Conservation (phyloP, 306 rosid genomes). For the Astragalus glycyphyllos region DNA sequence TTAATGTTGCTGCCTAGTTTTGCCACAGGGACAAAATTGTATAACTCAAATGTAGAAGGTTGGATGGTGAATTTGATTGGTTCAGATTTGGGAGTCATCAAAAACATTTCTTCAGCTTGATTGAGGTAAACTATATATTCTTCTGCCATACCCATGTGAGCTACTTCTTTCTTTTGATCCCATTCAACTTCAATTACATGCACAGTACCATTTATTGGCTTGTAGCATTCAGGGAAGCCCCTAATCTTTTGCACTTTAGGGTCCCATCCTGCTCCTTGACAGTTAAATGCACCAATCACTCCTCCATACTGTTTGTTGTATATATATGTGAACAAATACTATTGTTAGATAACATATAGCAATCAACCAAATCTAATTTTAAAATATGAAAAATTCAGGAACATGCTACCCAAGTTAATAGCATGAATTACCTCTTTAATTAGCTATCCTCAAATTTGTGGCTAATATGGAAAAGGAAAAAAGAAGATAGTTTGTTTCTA, state of each 20-base stretch:
- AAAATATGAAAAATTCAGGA: too few species aligned
- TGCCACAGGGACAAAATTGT: conserved; percentile 62
- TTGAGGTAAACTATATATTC: conserved; percentile 65
- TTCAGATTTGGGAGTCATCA: conserved; percentile 56
- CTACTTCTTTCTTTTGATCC: conserved; percentile 71
- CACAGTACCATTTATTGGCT: conserved; percentile 56
- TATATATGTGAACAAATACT: conserved; percentile 29
- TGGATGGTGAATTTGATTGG: conserved; percentile 55
- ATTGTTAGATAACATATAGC: neutral
- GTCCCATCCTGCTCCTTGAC: conserved; percentile 97
- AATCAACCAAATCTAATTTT: too few species aligned
- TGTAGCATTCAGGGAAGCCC: conserved; percentile 72
- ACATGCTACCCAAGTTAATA: too few species aligned
- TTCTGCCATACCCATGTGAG: conserved; percentile 59
- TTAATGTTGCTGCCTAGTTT: conserved; percentile 52
- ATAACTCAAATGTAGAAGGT: conserved; percentile 75
- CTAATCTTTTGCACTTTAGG: conserved; percentile 61
- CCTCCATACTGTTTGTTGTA: conserved; percentile 82
- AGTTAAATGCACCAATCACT: conserved; percentile 88
- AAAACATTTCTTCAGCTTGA: conserved; percentile 53
- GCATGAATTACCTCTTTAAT: too few species aligned
- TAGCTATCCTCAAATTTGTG: too few species aligned
- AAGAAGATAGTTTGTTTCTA: too few species aligned
- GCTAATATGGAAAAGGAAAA: too few species aligned
- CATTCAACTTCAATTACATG: conserved; percentile 83